Percentiles rank a stretch among this genome's conserved stretches.
These are phyloP conservation scores for Yamadazyma blattariae DNA, from an alignment of 1,139 yeast species.

Conservation along the genomic window DNA sequence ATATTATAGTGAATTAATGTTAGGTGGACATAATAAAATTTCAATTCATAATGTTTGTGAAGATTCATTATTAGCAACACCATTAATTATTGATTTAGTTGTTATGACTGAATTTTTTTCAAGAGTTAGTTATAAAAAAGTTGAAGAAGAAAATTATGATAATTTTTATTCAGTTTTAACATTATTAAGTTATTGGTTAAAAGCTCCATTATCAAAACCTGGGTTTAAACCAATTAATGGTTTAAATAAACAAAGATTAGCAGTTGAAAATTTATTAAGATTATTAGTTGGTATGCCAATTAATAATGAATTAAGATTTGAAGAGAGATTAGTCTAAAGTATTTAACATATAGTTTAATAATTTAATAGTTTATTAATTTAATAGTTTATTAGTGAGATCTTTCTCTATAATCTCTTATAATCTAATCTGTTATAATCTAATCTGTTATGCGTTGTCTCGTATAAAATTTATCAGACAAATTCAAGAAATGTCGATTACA, in stretches of 20 bases:
- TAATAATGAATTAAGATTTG: constrained; percentile 88
- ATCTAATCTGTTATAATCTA: no score
- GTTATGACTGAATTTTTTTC: constrained; percentile 87
- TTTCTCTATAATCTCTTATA: no score
- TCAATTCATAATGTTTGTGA: constrained; percentile 95
- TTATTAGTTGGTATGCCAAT: constrained; percentile 88
- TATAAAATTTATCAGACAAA: no score
- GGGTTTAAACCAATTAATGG: constrained; percentile 92
- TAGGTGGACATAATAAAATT: constrained; percentile 95
- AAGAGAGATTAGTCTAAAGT: constrained; percentile 72
- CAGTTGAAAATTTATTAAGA: constrained; percentile 86
- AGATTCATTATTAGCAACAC: constrained; percentile 92
- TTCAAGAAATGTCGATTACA: no score
- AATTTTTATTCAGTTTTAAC: constrained; percentile 82
- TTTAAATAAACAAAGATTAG: constrained; percentile 90
- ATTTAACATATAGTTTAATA: background rate
- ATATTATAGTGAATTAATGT: constrained; percentile 93
- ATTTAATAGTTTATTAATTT: no score
- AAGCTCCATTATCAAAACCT: constrained; percentile 91
- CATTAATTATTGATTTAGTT: constrained; percentile 87
- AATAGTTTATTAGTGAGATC: no score
- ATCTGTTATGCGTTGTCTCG: no score
- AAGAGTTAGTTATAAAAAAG: constrained; percentile 75
- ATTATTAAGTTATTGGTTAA: constrained; percentile 91
- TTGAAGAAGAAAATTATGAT: constrained; percentile 46